Base-by-base conservation (phyloP, 2,329 filamentous ascomycete genomes). In the Alternaria longipes region DNA sequence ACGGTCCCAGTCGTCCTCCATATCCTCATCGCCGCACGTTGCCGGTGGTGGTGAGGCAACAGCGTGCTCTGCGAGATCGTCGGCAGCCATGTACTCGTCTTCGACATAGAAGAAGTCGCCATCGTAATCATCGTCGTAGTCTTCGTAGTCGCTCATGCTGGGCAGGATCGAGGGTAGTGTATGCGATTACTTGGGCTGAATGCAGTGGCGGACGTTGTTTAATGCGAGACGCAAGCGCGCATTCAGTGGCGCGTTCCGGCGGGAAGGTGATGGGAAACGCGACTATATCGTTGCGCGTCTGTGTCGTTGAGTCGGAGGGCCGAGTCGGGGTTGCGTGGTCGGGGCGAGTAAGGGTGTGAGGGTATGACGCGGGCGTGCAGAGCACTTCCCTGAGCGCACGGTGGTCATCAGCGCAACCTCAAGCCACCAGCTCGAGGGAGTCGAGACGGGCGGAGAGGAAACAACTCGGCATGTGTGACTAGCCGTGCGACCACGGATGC, bases 11-110 rank as follows among this genome's bases (percentile, higher is more conserved):
- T 83, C 80, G 42, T 74, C 72, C 26, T 68, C 56, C 47, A 53
- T 62, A 50, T 79, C 77, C 18, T 78, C 69, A 63, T 74, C 75
- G 26, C 62, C 65, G 61, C 73, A 74, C 5, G 69, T 62, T 9
- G 68, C 71, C 7, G 75, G 78, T 16, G 77, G 73, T 22, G 82
- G 82, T 14, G 81, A 82, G 26, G 81, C 72, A 6, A 84, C 73
- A 41, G 80, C 80, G 36, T 80, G 80, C 65, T 84, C 82, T 56
- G 82, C 83, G 14, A 84, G 80, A 61, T 84, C 83, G 63, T 84
- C 83, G 76, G 83, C 73, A 5, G 65, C 62, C 56, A 74, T 70
- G 60, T 74, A 76, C 50, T 80, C 80, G 34, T 84, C 82, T 56
- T 84, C 82, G 34, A 84, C 77, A 49, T 83, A 84, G 40, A 82